Conservation (phyloP, 305 asterid genomes). For the Galium porrigens region DNA sequence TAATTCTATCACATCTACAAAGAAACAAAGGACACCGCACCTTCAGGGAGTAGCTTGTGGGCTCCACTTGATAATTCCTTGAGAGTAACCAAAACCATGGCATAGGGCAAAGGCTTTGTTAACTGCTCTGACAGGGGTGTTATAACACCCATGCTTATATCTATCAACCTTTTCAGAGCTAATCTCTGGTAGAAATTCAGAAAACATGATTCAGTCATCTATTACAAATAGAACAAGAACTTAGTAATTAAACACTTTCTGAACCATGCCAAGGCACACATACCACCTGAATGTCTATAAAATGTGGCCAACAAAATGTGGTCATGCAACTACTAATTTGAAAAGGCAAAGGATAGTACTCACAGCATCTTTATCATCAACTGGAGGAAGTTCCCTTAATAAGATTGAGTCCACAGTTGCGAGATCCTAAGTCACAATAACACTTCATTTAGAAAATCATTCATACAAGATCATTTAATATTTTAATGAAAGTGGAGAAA, state of each 20-base stretch:
- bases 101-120: constrained; percentile 80
- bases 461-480: constrained; percentile 11
- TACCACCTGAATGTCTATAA: neutral
- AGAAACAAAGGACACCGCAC: constrained; percentile 20
- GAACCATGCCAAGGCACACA: neutral
- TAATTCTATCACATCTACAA: neutral
- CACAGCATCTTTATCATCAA: constrained; percentile 74
- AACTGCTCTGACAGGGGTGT: constrained; percentile 82
- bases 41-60: constrained; percentile 79
- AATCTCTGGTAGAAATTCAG: constrained; percentile 43
- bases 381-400: constrained; percentile 80
- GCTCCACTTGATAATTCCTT: constrained; percentile 79
- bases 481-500: constrained; percentile 3
- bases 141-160: constrained; percentile 91
- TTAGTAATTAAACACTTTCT: neutral
- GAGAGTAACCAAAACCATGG: constrained; percentile 59
- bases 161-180: constrained; percentile 84
- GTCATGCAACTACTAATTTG: neutral
- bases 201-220: constrained; percentile 19
- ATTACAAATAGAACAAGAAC: constrained; percentile 1
- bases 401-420: constrained; percentile 96
- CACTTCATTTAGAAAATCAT: constrained; percentile 13
- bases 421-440: constrained; percentile 44
- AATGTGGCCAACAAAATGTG: neutral
- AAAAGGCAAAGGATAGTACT: constrained; percentile 20